phyloP scores from a whole-genome alignment of 768 basidiomycete species.

The Wakefieldia striispora region DNA sequence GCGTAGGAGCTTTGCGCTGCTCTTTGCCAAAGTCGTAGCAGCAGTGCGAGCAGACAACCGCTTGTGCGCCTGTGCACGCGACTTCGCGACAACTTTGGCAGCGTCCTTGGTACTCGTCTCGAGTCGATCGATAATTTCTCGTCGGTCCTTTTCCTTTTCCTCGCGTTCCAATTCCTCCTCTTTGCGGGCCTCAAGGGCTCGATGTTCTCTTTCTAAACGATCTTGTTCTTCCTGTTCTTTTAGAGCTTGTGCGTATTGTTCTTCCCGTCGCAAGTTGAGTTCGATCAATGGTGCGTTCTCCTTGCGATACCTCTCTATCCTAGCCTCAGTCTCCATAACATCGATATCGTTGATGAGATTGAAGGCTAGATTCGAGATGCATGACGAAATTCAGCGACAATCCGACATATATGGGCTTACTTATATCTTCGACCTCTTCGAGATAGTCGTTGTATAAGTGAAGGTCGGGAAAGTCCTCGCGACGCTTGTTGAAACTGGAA shows the following conservation, averaged over 20 bases:
- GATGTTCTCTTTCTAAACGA: constrained; percentile 63
- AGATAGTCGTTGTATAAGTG: constrained; percentile 91
- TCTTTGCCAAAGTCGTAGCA: constrained; percentile 38
- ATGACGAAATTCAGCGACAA: neutral
- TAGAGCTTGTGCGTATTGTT: constrained; percentile 67
- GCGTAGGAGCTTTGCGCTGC: constrained; percentile 51
- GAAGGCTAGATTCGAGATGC: constrained; percentile 57
- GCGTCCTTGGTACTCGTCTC: constrained; percentile 77
- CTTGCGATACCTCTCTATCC: constrained; percentile 72
- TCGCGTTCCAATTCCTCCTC: constrained; percentile 76
- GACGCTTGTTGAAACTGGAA: constrained; percentile 86
- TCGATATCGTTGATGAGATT: constrained; percentile 93
- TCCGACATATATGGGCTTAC: constrained; percentile 35
- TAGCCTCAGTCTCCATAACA: constrained; percentile 74
- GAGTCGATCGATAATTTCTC: constrained; percentile 77
- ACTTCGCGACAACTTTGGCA: constrained; percentile 64
- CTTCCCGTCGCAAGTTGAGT: constrained; percentile 79
- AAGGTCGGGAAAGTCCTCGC: constrained; percentile 83
- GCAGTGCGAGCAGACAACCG: constrained; percentile 56
- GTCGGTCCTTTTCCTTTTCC: constrained; percentile 67
- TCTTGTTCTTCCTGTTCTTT: constrained; percentile 83
- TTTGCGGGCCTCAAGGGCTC: constrained; percentile 61
- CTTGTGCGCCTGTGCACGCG: constrained; percentile 61
- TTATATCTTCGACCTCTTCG: constrained; percentile 92
- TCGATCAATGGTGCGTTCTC: constrained; percentile 84